A percentile compares a stretch with the other conserved stretches of the same genome.
Evolutionary conservation across 169 alveolate species (phyloP).

Genomic region (Blepharisma undulans): DNA sequence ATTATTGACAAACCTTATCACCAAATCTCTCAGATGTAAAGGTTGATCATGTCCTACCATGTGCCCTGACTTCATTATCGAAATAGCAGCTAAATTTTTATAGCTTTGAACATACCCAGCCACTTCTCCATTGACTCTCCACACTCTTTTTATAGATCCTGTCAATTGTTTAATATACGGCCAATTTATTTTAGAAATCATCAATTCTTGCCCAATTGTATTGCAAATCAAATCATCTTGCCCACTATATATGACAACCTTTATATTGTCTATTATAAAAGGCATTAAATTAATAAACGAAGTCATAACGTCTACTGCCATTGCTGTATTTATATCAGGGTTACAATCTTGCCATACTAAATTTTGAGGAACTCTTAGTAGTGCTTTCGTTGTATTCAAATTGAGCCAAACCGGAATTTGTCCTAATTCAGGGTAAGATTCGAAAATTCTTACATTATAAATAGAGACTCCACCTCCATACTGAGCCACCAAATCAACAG

Average conservation of each 20-base stretch:
- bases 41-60: constrained; percentile 63
- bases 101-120: constrained; percentile 58
- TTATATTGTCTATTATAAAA: not conserved
- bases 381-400: not conserved
- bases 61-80: constrained; percentile 71
- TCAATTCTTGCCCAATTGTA: not conserved
- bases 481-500: not conserved
- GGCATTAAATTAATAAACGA: not conserved
- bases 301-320: not conserved
- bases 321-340: not conserved
- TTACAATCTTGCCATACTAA: constrained; percentile 14
- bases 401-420: not conserved
- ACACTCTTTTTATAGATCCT: not conserved
- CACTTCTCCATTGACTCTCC: constrained; percentile 50
- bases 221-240: constrained; percentile 30
- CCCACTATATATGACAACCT: constrained; percentile 24
- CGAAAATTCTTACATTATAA: constrained; percentile 16
- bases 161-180: constrained; percentile 29
- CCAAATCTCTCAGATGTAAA: constrained; percentile 42
- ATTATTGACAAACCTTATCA: constrained; percentile 40
- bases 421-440: not conserved
- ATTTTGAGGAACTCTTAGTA: not conserved
- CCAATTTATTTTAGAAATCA: constrained; percentile 44
- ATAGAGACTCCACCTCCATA: constrained; percentile 33
- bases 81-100: constrained; percentile 54